Conservation (phyloP, 2,329 filamentous ascomycete species). For the Aureobasidium lini region DNA sequence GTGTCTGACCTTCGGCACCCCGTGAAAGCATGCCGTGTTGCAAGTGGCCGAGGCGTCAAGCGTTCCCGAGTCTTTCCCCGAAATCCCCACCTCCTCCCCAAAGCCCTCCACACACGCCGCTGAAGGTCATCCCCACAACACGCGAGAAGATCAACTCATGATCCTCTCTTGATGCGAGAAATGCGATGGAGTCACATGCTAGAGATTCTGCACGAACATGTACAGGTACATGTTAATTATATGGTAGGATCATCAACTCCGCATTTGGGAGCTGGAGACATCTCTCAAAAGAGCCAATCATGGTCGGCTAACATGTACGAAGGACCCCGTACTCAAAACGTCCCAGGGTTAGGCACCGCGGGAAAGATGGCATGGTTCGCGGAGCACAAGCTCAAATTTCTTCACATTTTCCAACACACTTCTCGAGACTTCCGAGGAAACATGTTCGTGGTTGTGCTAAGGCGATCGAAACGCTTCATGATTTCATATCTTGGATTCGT, state of each 20-base stretch:
- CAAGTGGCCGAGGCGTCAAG: constrained; percentile 7
- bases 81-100: neutral
- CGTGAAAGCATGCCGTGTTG: constrained; percentile 6
- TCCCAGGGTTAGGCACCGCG: constrained; percentile 2
- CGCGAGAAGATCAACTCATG: constrained; percentile 8
- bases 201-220: neutral
- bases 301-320: constrained; percentile 11
- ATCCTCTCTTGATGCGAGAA: neutral
- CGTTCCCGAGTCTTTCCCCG: constrained; percentile 2
- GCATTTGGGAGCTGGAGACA: neutral
- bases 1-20: constrained; percentile 10
- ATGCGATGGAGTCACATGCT: neutral
- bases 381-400: constrained; percentile 9
- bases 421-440: neutral
- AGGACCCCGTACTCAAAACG: constrained; percentile 6
- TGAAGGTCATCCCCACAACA: neutral
- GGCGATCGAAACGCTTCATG: neutral
- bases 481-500: neutral
- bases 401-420: neutral
- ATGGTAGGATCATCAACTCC: neutral
- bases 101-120: neutral
- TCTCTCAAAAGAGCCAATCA: constrained; percentile 4
- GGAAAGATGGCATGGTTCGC: neutral
- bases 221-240: neutral
- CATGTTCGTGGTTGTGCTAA: neutral